A percentile compares a stretch with the other conserved stretches of the same genome.
Evolutionary conservation across 495 filamentous ascomycete species (phyloP).

Genomic region (Pyrenula aspistea): DNA sequence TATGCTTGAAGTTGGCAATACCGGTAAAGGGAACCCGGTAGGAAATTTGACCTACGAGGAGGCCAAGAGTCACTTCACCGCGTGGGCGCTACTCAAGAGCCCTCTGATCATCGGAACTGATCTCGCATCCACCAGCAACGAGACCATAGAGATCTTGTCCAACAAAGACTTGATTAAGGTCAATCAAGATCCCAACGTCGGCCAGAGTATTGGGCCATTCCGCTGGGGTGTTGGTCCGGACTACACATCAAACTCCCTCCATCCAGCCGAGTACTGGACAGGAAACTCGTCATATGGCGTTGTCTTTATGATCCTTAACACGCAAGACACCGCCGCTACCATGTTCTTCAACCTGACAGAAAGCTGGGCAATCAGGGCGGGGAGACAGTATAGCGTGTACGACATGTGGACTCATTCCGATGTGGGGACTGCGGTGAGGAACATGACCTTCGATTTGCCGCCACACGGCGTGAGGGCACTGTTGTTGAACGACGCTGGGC

Average conservation of each 20-base stretch:
- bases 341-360: background rate
- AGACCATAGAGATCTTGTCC: constrained; percentile 29
- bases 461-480: background rate
- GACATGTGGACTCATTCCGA: background rate
- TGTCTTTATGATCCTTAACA: constrained; percentile 43
- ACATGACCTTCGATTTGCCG: background rate
- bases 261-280: constrained; percentile 51
- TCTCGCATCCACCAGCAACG: background rate
- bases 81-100: constrained; percentile 48
- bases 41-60: constrained; percentile 38
- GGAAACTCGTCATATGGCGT: constrained; percentile 34
- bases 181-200: constrained; percentile 45
- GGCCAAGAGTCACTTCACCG: constrained; percentile 34
- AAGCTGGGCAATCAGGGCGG: background rate
- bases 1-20: constrained; percentile 59
- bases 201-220: constrained; percentile 45
- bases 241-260: constrained; percentile 45
- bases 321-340: constrained; percentile 18
- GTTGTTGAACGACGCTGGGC: background rate
- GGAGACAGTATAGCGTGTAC: background rate
- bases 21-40: background rate
- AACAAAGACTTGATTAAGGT: constrained; percentile 48
- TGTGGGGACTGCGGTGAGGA: background rate
- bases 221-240: constrained; percentile 54
- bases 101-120: constrained; percentile 45